Evolutionary conservation across 495 filamentous ascomycete species (phyloP).

Genomic region (Neurospora pannonica): DNA sequence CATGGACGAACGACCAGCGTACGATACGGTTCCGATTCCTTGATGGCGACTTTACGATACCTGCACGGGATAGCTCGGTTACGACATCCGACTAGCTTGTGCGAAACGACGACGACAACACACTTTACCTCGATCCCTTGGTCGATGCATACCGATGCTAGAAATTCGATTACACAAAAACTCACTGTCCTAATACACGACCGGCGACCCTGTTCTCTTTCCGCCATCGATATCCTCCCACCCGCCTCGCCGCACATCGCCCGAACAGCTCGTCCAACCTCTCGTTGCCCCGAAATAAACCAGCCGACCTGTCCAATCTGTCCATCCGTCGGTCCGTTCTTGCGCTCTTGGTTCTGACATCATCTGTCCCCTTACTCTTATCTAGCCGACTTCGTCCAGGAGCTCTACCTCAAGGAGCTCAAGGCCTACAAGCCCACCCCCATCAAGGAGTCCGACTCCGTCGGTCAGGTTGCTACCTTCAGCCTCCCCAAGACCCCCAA

Average conservation of each 20-base stretch:
- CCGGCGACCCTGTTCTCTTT: background rate
- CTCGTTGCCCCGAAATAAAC: background rate
- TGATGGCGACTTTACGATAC: background rate
- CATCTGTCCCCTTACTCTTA: slow-evolving; percentile 10
- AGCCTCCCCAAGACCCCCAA: slow-evolving; percentile 61
- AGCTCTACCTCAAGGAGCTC: slow-evolving; percentile 91
- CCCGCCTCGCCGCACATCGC: background rate
- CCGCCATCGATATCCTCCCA: background rate
- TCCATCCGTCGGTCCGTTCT: background rate
- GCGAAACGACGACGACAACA: background rate
- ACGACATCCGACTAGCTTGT: background rate
- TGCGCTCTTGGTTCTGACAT: background rate
- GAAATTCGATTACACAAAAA: background rate
- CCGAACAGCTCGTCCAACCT: background rate
- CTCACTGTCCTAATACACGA: background rate
- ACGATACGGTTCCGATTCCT: background rate
- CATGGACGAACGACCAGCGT: background rate
- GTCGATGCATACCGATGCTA: background rate
- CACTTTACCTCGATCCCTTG: background rate
- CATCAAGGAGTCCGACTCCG: slow-evolving; percentile 76
- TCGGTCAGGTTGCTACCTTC: slow-evolving; percentile 89
- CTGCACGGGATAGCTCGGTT: background rate
- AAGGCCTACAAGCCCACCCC: slow-evolving; percentile 81
- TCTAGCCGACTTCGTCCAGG: slow-evolving; percentile 87
- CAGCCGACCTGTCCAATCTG: background rate